phyloP scores from a whole-genome alignment of 306 rosid genomes.

The Castanopsis chinensis region DNA sequence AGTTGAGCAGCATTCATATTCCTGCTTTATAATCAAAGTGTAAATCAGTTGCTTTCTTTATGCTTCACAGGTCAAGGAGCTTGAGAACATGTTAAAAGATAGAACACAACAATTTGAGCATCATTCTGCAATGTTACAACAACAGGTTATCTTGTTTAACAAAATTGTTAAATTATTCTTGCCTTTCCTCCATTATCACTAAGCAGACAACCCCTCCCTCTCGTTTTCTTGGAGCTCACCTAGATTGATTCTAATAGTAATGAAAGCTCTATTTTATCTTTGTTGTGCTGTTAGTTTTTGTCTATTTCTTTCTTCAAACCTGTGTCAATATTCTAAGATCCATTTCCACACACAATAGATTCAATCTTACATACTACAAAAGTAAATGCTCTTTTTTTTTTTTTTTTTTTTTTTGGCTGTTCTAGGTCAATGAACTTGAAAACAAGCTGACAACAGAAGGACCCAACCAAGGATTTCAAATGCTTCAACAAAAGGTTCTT shows the following conservation, averaged over 20 bases:
- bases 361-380: neutral
- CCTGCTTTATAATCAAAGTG: neutral
- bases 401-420: neutral
- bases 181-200: neutral
- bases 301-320: neutral
- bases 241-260: neutral
- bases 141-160: conserved; percentile 46
- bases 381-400: neutral
- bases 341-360: neutral
- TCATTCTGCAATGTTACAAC: conserved; percentile 51
- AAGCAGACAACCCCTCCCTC: neutral
- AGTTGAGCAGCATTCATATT: neutral
- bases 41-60: neutral
- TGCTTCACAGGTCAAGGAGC: conserved; percentile 18
- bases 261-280: neutral
- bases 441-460: conserved; percentile 11
- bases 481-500: conserved; percentile 10
- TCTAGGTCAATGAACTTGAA: conserved; percentile 13
- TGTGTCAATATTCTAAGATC: neutral
- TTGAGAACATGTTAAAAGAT: conserved; percentile 17
- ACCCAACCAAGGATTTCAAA: neutral
- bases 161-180: neutral
- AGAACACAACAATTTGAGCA: conserved; percentile 53
- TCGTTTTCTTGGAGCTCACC: neutral
- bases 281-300: neutral